Base-by-base conservation (phyloP, 2,329 filamentous ascomycete species). In the Drechslera avenae region DNA sequence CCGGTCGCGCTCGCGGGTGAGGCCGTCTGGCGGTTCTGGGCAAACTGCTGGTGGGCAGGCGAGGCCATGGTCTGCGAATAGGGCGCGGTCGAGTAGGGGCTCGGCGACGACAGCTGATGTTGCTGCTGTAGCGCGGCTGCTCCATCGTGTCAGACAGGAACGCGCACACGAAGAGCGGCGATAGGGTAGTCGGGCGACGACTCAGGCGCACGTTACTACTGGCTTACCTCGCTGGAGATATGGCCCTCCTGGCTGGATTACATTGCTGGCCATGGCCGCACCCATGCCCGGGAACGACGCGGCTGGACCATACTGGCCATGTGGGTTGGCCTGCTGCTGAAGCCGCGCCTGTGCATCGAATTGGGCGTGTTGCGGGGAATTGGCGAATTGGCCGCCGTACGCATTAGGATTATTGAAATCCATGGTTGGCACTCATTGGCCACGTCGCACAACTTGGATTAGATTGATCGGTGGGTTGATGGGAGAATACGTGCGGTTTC, bases 331-430 rank as follows among this genome's bases (percentile, higher is more conserved):
- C 40, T 36, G 59, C 60, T 71, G 70, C 67, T 66, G 62, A 54
- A 71, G 63, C 64, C 66, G 69, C 59, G 62, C 64, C 52, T 67
- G 67, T 62, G 69, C 63, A 60, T 69, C 68, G 50, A 66, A 64
- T 28, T 68, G 64, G 40, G 55, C 52, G 57, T 68, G 64, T 60
- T 71, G 70, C 63, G 66, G 66, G 64, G 66, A 63, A 56, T 64
- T 59, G 58, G 60, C 59, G 50, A 66, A 69, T 45, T 54, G 54
- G 63, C 60, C 69, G 65, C 63, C 67, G 60, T 70, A 70, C 56
- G 68, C 64, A 61, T 67, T 63, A 53, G 68, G 68, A 60, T 63
- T 68, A 66, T 68, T 70, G 64, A 72, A 73, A 69, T 73, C 71
- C 71, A 73, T 73, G 57, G 45, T 54, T 63, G 56, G 59, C 57